phyloP scores from a whole-genome alignment of 2,329 filamentous ascomycete species.

The Aspergillus melleus region DNA sequence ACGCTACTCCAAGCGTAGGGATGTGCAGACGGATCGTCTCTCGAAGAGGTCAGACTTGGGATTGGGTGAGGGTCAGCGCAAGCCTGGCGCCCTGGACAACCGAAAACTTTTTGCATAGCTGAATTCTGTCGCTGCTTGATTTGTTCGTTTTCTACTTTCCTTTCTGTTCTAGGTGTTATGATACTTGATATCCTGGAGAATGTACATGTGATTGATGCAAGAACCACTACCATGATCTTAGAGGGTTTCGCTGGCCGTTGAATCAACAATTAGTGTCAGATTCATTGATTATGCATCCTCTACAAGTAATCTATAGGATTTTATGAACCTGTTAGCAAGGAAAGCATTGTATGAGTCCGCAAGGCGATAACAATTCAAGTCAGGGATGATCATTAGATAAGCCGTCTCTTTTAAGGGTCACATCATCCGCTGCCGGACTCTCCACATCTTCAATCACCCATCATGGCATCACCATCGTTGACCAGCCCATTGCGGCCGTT shows the following conservation, averaged over 20 bases:
- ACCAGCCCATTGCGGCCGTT: slow-evolving; percentile 22
- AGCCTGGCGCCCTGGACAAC: slow-evolving; percentile 72
- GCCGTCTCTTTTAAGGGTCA: slow-evolving; percentile 4
- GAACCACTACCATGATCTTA: slow-evolving; percentile 30
- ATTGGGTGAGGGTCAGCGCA: slow-evolving; percentile 61
- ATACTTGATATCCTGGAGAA: slow-evolving; percentile 36
- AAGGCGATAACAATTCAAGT: background rate
- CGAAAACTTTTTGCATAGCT: slow-evolving; percentile 67
- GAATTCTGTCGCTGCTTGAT: slow-evolving; percentile 14
- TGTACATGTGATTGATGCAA: slow-evolving; percentile 37
- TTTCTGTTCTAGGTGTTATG: slow-evolving; percentile 22
- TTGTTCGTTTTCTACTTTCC: slow-evolving; percentile 18
- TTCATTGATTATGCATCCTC: background rate
- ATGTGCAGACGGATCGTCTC: slow-evolving; percentile 70
- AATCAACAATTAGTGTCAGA: background rate
- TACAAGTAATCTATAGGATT: background rate
- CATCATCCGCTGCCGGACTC: background rate
- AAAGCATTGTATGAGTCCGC: background rate
- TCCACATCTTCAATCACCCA: slow-evolving; percentile 14
- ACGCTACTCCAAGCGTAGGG: slow-evolving; percentile 73
- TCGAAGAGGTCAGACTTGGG: slow-evolving; percentile 77
- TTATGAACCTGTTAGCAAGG: background rate
- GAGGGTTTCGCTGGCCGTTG: background rate
- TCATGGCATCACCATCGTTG: slow-evolving; percentile 22
- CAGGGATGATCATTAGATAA: slow-evolving; percentile 22